Percentiles rank a stretch among this genome's conserved stretches.
These are phyloP conservation scores for Diaporthe eres DNA, from an alignment of 2,329 filamentous ascomycete genomes.

Conservation along the genomic window DNA sequence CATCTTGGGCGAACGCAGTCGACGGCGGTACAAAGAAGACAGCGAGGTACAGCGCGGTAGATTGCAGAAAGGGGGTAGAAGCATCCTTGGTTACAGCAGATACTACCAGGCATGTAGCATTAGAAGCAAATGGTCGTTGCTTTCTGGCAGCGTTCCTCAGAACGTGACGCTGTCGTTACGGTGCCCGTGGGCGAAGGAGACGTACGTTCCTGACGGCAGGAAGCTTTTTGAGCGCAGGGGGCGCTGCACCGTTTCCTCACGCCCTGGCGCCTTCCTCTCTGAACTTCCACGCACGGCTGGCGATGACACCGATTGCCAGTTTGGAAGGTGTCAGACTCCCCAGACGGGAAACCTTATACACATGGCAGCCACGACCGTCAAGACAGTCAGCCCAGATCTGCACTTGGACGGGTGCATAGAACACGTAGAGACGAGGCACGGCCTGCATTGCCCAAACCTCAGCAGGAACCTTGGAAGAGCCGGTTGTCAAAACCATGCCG, in stretches of 20 bases:
- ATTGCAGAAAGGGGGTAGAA: not conserved
- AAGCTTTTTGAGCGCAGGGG: not conserved
- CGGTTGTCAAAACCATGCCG: conserved; percentile 11
- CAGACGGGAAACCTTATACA: not conserved
- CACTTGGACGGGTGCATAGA: not conserved
- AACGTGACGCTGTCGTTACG: conserved; percentile 5
- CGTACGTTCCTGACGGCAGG: not conserved
- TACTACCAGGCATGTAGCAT: not conserved
- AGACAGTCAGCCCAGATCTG: not conserved
- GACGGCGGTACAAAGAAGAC: not conserved
- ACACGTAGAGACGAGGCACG: not conserved
- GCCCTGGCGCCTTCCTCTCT: not conserved
- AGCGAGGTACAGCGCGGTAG: no score
- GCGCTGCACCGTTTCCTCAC: not conserved
- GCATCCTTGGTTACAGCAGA: not conserved
- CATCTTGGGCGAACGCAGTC: not conserved
- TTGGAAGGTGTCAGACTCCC: conserved; percentile 11
- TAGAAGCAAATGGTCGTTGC: not conserved
- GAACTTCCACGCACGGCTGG: not conserved
- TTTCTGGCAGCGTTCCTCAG: not conserved
- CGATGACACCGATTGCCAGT: not conserved
- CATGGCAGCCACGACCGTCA: not conserved
- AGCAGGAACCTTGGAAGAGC: not conserved
- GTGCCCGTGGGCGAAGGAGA: not conserved
- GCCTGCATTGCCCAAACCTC: not conserved